Conservation (phyloP, 2,329 filamentous ascomycete species). For the Pseudogymnoascus sp. region DNA sequence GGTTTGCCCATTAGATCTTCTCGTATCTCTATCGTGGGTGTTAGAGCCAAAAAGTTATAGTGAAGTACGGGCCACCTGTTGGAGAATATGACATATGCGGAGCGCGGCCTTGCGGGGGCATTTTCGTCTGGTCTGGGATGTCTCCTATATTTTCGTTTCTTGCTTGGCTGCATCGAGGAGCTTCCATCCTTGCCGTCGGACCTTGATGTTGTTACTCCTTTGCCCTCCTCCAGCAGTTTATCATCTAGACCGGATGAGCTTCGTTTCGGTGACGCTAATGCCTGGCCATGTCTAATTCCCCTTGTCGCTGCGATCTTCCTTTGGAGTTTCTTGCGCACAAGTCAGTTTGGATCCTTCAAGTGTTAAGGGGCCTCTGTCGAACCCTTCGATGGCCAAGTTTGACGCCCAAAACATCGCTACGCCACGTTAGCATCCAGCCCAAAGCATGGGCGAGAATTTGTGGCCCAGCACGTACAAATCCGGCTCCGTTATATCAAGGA, state of each 20-base stretch:
- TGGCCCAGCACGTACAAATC: slow-evolving; percentile 27
- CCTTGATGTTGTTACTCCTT: slow-evolving; percentile 38
- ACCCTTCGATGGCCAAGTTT: slow-evolving; percentile 76
- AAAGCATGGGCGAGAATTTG: neutral
- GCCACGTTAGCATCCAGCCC: slow-evolving; percentile 13
- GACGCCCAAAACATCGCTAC: slow-evolving; percentile 63
- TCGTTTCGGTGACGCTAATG: slow-evolving; percentile 27
- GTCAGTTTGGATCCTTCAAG: slow-evolving; percentile 10
- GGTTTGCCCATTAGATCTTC: slow-evolving; percentile 67
- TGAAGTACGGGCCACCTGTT: slow-evolving; percentile 46
- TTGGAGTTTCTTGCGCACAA: slow-evolving; percentile 36
- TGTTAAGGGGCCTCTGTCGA: slow-evolving; percentile 29
- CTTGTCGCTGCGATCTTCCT: slow-evolving; percentile 25
- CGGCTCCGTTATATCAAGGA: slow-evolving; percentile 76
- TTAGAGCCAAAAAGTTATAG: slow-evolving; percentile 17
- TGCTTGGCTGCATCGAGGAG: slow-evolving; percentile 35
- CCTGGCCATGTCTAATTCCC: slow-evolving; percentile 22
- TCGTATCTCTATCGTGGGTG: slow-evolving; percentile 50
- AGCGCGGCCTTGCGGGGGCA: slow-evolving; percentile 71
- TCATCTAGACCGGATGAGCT: slow-evolving; percentile 34
- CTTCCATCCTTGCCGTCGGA: slow-evolving; percentile 38
- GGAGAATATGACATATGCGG: slow-evolving; percentile 81
- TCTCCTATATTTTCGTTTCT: slow-evolving; percentile 68
- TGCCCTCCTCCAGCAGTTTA: slow-evolving; percentile 51
- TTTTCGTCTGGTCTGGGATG: slow-evolving; percentile 76